Percentiles rank a stretch among this genome's conserved stretches.
Evolutionary conservation across 768 basidiomycete genomes (phyloP).

Genomic region (Pleurotus sapidus): DNA sequence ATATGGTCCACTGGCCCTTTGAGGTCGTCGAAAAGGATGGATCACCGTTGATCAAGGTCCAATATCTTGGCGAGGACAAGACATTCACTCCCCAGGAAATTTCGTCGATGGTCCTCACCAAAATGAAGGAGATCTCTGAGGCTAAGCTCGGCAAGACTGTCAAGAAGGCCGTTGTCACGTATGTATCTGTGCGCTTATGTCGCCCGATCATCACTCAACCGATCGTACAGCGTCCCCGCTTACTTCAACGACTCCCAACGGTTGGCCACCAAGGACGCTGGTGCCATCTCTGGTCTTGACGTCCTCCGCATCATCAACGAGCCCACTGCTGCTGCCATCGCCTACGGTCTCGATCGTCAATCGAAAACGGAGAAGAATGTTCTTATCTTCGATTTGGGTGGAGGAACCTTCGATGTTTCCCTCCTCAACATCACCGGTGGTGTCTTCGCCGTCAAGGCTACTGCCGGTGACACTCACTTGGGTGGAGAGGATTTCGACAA

Average conservation of each 20-base stretch:
- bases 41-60: slow-evolving; percentile 86
- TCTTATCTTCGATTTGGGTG: slow-evolving; percentile 97
- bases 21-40: slow-evolving; percentile 80
- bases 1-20: slow-evolving; percentile 96
- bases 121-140: slow-evolving; percentile 99
- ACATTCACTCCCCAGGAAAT: slow-evolving; percentile 98
- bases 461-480: slow-evolving; percentile 96
- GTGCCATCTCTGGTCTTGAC: slow-evolving; percentile 90
- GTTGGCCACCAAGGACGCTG: slow-evolving; percentile 98
- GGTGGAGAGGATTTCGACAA: slow-evolving; percentile 99
- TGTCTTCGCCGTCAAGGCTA: slow-evolving; percentile 98
- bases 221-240: slow-evolving; percentile 69
- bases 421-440: slow-evolving; percentile 96
- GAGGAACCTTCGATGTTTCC: slow-evolving; percentile 98
- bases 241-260: slow-evolving; percentile 99
- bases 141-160: slow-evolving; percentile 86
- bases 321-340: slow-evolving; percentile 97
- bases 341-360: slow-evolving; percentile 98
- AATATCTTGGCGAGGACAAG: slow-evolving; percentile 93
- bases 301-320: slow-evolving; percentile 99
- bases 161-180: slow-evolving; percentile 95
- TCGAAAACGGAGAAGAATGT: slow-evolving; percentile 89
- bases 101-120: slow-evolving; percentile 94
- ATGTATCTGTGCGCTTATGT: slow-evolving; percentile 29
- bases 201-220: slow-evolving; percentile 9